Conservation (phyloP, 148 eudicot species). For the Fallopia convolvulus region DNA sequence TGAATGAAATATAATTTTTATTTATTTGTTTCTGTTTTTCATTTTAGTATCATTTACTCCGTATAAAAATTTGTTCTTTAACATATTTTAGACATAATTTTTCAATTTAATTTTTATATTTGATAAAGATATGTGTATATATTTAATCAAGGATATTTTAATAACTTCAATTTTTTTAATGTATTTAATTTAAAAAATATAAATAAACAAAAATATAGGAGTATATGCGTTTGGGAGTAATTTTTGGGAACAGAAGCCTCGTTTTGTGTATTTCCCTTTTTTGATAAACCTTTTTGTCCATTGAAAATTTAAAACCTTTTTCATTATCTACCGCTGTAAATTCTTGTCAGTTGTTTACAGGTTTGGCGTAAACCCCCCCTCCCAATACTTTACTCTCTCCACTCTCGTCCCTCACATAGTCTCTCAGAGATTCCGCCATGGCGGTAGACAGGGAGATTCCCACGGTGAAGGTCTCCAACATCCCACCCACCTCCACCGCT, state of each 20-base stretch:
- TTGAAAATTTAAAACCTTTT: neutral
- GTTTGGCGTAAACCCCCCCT: neutral
- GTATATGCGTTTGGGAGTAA: too few relatives aligned
- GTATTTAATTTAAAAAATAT: too few relatives aligned
- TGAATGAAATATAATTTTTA: too few relatives aligned
- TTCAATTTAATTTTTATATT: too few relatives aligned
- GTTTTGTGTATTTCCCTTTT: neutral
- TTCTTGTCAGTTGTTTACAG: neutral
- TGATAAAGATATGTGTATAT: too few relatives aligned
- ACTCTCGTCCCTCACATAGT: neutral
- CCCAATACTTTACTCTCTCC: slow-evolving; percentile 5
- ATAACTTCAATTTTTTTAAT: too few relatives aligned
- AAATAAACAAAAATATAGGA: too few relatives aligned
- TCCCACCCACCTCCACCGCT: slow-evolving; percentile 58
- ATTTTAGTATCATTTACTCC: too few relatives aligned
- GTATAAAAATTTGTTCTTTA: too few relatives aligned
- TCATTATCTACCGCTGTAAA: neutral
- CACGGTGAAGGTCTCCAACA: slow-evolving; percentile 56
- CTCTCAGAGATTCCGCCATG: slow-evolving; percentile 17
- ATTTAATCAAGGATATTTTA: too few relatives aligned
- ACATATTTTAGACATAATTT: too few relatives aligned
- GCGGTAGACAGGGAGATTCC: slow-evolving; percentile 31
- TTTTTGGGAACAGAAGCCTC: neutral
- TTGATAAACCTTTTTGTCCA: neutral
- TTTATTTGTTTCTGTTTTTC: too few relatives aligned